Evolutionary conservation across 2,329 filamentous ascomycete species (phyloP).

Genomic region (Aspergillus terreus): DNA sequence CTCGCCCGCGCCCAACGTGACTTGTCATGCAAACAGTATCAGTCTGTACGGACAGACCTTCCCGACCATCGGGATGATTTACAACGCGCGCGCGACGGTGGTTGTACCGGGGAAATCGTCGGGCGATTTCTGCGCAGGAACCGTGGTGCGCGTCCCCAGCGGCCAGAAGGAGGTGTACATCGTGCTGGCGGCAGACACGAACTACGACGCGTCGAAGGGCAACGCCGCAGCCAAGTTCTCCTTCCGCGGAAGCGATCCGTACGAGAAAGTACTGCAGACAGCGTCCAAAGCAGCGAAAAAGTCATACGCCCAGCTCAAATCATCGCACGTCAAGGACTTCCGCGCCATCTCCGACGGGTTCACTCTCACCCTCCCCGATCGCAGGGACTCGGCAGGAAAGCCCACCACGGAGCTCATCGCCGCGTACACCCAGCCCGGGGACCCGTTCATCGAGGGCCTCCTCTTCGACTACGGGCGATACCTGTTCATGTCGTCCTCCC

Average conservation of each 20-base stretch:
- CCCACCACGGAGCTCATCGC: conserved; percentile 29
- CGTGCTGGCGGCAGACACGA: conserved; percentile 41
- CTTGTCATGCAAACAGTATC: conserved; percentile 31
- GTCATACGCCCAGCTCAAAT: conserved; percentile 10
- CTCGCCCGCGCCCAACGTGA: conserved; percentile 22
- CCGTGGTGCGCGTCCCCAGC: not conserved
- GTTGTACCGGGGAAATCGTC: conserved; percentile 24
- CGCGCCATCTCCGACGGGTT: conserved; percentile 10
- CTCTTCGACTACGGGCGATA: conserved; percentile 53
- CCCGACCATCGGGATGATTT: conserved; percentile 27
- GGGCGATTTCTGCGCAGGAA: conserved; percentile 17
- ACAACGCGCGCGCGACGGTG: conserved; percentile 23
- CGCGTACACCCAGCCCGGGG: conserved; percentile 31
- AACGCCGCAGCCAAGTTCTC: conserved; percentile 43
- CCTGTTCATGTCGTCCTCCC: conserved; percentile 53
- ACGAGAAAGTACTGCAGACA: conserved; percentile 31
- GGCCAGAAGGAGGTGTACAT: conserved; percentile 22
- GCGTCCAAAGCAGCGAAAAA: conserved; percentile 4
- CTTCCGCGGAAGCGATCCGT: conserved; percentile 49
- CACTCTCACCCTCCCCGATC: conserved; percentile 42
- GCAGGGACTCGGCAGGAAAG: conserved; percentile 12
- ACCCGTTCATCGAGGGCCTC: conserved; percentile 52
- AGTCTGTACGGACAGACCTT: conserved; percentile 36
- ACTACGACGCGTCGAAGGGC: conserved; percentile 51
- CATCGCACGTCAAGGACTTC: conserved; percentile 16